Evolutionary conservation across 345 rosid genomes (phyloP), one percentile per base, ranked within the genome.

Genomic region (Arabidopsis arenosa): DNA sequence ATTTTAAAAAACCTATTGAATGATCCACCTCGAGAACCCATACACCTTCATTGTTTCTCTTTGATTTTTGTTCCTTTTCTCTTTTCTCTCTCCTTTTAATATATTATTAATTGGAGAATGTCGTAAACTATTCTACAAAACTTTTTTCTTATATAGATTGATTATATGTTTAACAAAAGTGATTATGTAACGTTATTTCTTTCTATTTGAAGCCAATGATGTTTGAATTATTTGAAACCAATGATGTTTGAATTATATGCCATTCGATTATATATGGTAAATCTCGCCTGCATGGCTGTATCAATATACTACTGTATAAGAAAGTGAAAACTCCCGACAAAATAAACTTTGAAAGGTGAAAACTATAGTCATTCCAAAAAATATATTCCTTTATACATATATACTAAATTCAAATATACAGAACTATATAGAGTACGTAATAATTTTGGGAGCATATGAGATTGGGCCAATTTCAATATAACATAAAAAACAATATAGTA

Each of bases 1-100:
- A 26, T 37, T 28, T 57, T 5, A 32, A 28, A 28, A 40, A 53
- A 66, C 17, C 37, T 14, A 75, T 32, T 53, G 74, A 75, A 61
- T 52, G 70, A 75, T 75, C 64, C 57, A 61, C 68, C 75, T 68
- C 79, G 75, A 68, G 69, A 75, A 44, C 47, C 75, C 49, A 76
- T 53, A 57, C 64, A 53, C 75, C 41, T 76, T 76, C 75, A 43
- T 68, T 75, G 74, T 75, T 61, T 28, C 56, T 61, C 63, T 68
- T 43, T 68, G 63, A 60, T 59, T 51, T 75, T 75, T 68, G 79
- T 43, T 60, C 74, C 54, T 43, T 14, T 52, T 66, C 9, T 56
- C 8, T 14, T 23, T 9, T 49, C 73, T 59, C 73, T 47, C 45
- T 47, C 66, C 17, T 66, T 66, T 68, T 67, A 36, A 36, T 9